Evolutionary conservation across 2,329 filamentous ascomycete species (phyloP), one percentile per base, ranked within the genome.

Genomic region (Ciborinia camelliae): DNA sequence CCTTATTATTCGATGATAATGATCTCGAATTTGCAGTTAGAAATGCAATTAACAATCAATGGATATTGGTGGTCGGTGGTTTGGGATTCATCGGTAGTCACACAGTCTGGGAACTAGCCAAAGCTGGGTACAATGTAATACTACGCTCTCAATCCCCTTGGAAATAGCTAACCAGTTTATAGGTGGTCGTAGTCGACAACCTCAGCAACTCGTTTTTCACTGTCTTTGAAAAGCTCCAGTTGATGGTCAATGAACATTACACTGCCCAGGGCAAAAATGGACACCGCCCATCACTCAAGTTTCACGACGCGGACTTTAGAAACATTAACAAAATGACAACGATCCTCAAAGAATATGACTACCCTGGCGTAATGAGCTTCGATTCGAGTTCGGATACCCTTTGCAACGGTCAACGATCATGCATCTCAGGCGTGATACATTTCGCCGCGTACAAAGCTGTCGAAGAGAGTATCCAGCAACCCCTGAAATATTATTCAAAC

Each of bases 401-500:
- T 18, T 62, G 57, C 35, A 55, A 52, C 41, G 53, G 51, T 41
- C 62, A 64, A 15, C 65, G 53, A 41, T 73, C 71, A 10, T 79
- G 77, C 37, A 86, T 89, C 67, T 77, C 78, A 0, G 86, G 85
- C 0, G 85, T 89, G n/a, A 88, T 90, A 65, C 87, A 90, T 71
- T 89, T 89, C 69, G 87, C 87, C 18, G 87, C 87, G 1, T 84
- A 84, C 78, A 89, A 89, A 54, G 68, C 72, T 4, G 72, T 74
- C 8, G 69, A 66, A 47, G 86, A 90, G 70, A 88, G 84, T 51
- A 88, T 89, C 66, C 75, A 76, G 32, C 77, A 80, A 65, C 86
- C 86, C 0, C 75, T 89, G 64, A 82, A 82, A 65, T 90, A 90
- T 75, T 90, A 89, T 75, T 80, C 81, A 66, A 90, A 89, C 78